Base-by-base conservation (phyloP, 2,329 filamentous ascomycete genomes). In the Neofusicoccum sp. region DNA sequence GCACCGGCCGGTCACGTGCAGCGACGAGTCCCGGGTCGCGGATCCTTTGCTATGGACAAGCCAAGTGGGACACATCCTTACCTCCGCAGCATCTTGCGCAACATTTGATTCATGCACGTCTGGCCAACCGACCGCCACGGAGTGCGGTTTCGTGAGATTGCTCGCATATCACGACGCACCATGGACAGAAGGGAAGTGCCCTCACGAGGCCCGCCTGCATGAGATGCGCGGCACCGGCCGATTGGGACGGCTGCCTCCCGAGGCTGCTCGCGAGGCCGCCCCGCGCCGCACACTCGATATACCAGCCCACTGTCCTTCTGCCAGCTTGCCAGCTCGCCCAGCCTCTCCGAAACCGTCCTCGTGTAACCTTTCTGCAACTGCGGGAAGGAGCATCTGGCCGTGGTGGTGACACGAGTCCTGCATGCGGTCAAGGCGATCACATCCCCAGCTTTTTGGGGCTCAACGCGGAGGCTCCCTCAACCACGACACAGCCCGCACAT, bases 361-460 rank as follows among this genome's bases (percentile, higher is more conserved):
- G 51, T 56, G 51, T 33, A 56, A 56, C 38, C 26, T 36, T 8
- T 4, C 49, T 33, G 34, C 48, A 40, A 16, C 20, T 24, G 24
- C 44, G 48, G 48, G 20, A 36, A 20, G 11, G 28, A 48, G 45
- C 45, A 7, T 48, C 30, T 48, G 45, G 40, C 20, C 26, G 34
- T 20, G 20, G 14, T 30, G 28, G 51, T 56, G 51, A 4, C 51
- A 56, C 51, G 3, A 12, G 26, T 9, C n/a, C 51, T 56, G 51
- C 51, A 56, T 56, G 36, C 31, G 24, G 7, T 36, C 49, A 6
- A 28, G 49, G 28, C 49, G 49, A 54, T 54, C 49, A 28, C 34
- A 41, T 43, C 51, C 51, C 51, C 51, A n/a, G 38, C 51, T 56
- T 56, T 56, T 24, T 56, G 51, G 51, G 51, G 51, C 51, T 56